phyloP scores from a whole-genome alignment of 129 eudicot genomes.

The Arctium minus region DNA sequence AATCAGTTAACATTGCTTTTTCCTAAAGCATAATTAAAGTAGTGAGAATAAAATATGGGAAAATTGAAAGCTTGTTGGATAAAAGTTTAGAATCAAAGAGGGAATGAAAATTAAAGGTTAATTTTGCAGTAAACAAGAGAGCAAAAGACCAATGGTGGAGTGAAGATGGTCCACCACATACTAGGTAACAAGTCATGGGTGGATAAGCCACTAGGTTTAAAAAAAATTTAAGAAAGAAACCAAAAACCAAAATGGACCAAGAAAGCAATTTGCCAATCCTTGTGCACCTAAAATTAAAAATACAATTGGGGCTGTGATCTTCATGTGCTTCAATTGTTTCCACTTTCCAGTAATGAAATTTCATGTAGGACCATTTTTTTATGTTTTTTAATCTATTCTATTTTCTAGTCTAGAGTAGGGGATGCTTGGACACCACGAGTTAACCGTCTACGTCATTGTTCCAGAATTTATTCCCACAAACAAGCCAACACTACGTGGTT shows the following conservation, averaged over 20 bases:
- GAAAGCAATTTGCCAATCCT: slow-evolving; percentile 5
- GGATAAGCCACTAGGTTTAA: background rate
- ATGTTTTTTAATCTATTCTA: background rate
- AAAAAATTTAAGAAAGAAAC: too few relatives aligned
- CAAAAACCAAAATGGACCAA: background rate
- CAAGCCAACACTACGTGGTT: background rate
- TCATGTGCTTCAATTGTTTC: background rate
- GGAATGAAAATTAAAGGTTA: background rate
- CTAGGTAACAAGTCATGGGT: background rate
- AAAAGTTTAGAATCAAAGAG: background rate
- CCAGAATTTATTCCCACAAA: background rate
- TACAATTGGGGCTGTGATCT: background rate
- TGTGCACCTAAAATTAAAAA: slow-evolving; percentile 6
- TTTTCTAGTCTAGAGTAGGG: background rate
- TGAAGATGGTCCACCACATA: background rate
- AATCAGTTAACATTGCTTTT: too few relatives aligned
- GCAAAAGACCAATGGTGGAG: background rate
- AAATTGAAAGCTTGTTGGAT: too few relatives aligned
- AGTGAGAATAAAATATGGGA: too few relatives aligned
- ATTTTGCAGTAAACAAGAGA: background rate
- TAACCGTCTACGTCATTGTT: background rate
- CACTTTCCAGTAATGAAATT: too few relatives aligned
- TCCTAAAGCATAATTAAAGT: too few relatives aligned
- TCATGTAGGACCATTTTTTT: background rate
- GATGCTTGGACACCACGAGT: slow-evolving; percentile 11